Percentiles rank a stretch among this genome's conserved stretches.
Conservation (phyloP, 2,329 filamentous ascomycete genomes). For the Paecilomyces dactylethromorphus region DNA sequence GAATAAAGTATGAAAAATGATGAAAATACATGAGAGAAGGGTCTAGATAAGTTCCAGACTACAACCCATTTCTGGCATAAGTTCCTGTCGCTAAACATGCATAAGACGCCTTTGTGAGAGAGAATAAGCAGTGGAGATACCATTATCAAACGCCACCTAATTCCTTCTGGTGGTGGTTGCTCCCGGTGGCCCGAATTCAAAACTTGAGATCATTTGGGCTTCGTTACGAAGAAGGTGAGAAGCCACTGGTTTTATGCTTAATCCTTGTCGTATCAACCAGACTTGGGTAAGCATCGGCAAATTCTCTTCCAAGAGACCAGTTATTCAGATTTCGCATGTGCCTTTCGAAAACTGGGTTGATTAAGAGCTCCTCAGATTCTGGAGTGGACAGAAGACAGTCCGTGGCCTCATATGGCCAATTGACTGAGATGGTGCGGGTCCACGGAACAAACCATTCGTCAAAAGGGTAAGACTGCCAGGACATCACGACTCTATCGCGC, state of each 20-base stretch:
- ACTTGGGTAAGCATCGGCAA: constrained; percentile 58
- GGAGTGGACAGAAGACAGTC: constrained; percentile 57
- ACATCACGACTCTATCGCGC: constrained; percentile 58
- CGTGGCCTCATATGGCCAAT: constrained; percentile 75
- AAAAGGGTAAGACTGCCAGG: constrained; percentile 56
- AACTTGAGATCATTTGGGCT: background rate
- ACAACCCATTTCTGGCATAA: background rate
- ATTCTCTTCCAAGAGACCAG: constrained; percentile 70
- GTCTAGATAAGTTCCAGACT: background rate
- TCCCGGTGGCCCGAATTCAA: background rate
- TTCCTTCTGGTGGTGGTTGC: too few species aligned
- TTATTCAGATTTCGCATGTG: constrained; percentile 71
- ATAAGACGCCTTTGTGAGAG: background rate
- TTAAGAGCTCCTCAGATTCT: constrained; percentile 58
- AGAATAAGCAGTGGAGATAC: background rate
- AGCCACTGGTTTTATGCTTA: constrained; percentile 10
- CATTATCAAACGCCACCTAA: too few species aligned
- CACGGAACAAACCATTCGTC: constrained; percentile 80
- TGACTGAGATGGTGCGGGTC: constrained; percentile 67
- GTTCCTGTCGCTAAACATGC: background rate
- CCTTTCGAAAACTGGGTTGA: constrained; percentile 80
- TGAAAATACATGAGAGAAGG: background rate
- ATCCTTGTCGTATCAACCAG: constrained; percentile 40
- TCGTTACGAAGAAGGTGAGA: background rate
- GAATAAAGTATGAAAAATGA: too few species aligned